phyloP scores from a whole-genome alignment of 352 stramenopile genomes.

The Phytophthora ohioensis region DNA sequence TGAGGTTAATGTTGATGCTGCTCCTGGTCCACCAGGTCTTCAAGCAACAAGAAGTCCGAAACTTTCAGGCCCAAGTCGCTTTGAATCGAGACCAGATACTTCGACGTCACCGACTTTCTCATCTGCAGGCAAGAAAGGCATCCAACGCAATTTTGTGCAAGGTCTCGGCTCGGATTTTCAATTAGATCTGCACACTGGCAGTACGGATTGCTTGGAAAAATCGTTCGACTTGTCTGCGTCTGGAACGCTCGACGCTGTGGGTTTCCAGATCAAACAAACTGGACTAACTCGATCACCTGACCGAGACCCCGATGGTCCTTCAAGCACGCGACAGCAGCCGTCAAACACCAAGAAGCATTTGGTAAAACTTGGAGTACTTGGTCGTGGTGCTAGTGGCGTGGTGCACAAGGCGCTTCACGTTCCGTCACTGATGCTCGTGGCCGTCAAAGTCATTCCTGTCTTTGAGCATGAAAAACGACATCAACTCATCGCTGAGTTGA shows the following conservation, averaged over 20 bases:
- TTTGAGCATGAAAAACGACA: slow-evolving; percentile 91
- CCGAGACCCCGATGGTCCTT: slow-evolving; percentile 37
- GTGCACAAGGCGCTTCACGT: slow-evolving; percentile 93
- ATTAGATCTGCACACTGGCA: slow-evolving; percentile 70
- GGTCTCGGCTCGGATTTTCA: slow-evolving; percentile 76
- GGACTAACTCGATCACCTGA: slow-evolving; percentile 75
- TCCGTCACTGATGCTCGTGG: slow-evolving; percentile 88
- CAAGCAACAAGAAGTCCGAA: slow-evolving; percentile 58
- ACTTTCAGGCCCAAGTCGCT: slow-evolving; percentile 33
- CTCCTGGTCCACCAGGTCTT: slow-evolving; percentile 29
- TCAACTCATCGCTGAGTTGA: slow-evolving; percentile 88
- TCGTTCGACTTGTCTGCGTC: slow-evolving; percentile 86
- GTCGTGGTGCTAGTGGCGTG: slow-evolving; percentile 86
- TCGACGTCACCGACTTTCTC: slow-evolving; percentile 50
- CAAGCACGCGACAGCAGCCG: slow-evolving; percentile 40
- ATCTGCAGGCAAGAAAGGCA: slow-evolving; percentile 71
- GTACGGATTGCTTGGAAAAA: slow-evolving; percentile 66
- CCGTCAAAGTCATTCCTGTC: slow-evolving; percentile 92
- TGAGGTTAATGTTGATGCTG: slow-evolving; percentile 28
- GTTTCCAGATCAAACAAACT: slow-evolving; percentile 87
- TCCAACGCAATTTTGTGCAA: slow-evolving; percentile 76
- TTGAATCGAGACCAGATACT: slow-evolving; percentile 32
- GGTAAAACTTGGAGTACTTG: slow-evolving; percentile 84
- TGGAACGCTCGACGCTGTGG: slow-evolving; percentile 82
- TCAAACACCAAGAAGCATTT: slow-evolving; percentile 83